phyloP scores from a whole-genome alignment of 768 basidiomycete genomes.

The Trametes sanguinea region DNA sequence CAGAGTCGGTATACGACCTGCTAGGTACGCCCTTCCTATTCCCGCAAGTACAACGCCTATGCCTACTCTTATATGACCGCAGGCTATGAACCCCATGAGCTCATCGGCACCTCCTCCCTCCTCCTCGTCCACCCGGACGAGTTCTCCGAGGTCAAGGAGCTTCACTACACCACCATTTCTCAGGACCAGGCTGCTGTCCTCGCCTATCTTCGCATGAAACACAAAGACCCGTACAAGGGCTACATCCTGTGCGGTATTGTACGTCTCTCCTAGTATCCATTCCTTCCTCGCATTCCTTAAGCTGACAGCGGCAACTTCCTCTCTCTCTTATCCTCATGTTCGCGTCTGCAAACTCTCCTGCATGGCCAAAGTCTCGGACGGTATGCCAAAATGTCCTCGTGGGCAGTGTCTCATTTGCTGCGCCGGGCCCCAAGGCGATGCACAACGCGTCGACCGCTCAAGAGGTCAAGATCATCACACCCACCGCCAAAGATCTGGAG shows the following conservation, averaged over 20 bases:
- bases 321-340: neutral
- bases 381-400: constrained; percentile 74
- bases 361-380: constrained; percentile 49
- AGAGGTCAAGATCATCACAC: constrained; percentile 75
- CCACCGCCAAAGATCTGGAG: constrained; percentile 42
- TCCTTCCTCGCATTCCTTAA: neutral
- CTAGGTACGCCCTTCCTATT: constrained; percentile 23
- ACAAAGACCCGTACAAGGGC: constrained; percentile 77
- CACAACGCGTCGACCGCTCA: constrained; percentile 84
- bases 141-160: constrained; percentile 58
- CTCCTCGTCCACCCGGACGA: constrained; percentile 85
- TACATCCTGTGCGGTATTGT: constrained; percentile 77
- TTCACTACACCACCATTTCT: constrained; percentile 77
- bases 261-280: constrained; percentile 33
- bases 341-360: too few species aligned
- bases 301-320: constrained; percentile 3
- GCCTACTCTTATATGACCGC: neutral
- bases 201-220: constrained; percentile 75
- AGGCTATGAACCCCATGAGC: constrained; percentile 77
- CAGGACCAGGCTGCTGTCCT: constrained; percentile 81
- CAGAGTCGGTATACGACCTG: constrained; percentile 31
- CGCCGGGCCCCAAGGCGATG: constrained; percentile 71
- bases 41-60: neutral
- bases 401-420: constrained; percentile 78
- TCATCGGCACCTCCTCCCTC: constrained; percentile 67